Evolutionary conservation across 352 stramenopile species (phyloP).

Genomic region (Pythium rishiriense): DNA sequence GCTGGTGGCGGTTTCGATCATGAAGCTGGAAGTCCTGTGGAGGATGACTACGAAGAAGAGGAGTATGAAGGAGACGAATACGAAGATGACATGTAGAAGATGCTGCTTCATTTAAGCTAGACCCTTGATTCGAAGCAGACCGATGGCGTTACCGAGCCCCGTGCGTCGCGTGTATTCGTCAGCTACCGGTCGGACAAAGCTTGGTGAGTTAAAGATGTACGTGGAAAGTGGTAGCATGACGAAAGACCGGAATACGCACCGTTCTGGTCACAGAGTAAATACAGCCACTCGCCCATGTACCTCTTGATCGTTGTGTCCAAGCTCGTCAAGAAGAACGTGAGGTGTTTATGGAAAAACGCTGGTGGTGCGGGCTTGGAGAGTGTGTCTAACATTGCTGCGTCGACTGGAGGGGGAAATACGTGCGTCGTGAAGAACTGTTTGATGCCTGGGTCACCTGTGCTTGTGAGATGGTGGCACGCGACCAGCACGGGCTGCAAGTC

Average conservation of each 20-base stretch:
- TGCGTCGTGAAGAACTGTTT: constrained; percentile 41
- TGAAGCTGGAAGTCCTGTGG: constrained; percentile 18
- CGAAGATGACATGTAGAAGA: constrained; percentile 25
- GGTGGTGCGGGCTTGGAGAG: constrained; percentile 7
- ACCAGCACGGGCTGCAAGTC: constrained; percentile 61
- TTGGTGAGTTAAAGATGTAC: constrained; percentile 22
- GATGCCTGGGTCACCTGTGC: constrained; percentile 31
- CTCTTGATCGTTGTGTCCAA: constrained; percentile 69
- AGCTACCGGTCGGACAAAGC: constrained; percentile 33
- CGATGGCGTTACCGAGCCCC: constrained; percentile 73
- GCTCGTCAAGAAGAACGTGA: constrained; percentile 73
- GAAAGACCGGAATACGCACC: constrained; percentile 36
- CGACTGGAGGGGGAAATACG: constrained; percentile 31
- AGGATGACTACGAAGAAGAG: constrained; percentile 23
- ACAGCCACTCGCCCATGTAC: constrained; percentile 72
- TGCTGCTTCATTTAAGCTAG: constrained; percentile 31
- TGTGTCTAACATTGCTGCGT: neutral
- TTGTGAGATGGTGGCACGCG: constrained; percentile 64
- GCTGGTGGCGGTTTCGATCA: constrained; percentile 16
- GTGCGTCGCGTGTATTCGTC: constrained; percentile 74
- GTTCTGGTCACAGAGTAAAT: constrained; percentile 71
- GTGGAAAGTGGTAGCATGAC: neutral
- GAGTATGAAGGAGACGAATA: constrained; percentile 25
- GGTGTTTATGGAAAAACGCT: constrained; percentile 55
- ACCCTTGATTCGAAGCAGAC: constrained; percentile 65